Base-by-base conservation (phyloP, 805 yeast genomes). In the Zygotorulaspora danielsina region DNA sequence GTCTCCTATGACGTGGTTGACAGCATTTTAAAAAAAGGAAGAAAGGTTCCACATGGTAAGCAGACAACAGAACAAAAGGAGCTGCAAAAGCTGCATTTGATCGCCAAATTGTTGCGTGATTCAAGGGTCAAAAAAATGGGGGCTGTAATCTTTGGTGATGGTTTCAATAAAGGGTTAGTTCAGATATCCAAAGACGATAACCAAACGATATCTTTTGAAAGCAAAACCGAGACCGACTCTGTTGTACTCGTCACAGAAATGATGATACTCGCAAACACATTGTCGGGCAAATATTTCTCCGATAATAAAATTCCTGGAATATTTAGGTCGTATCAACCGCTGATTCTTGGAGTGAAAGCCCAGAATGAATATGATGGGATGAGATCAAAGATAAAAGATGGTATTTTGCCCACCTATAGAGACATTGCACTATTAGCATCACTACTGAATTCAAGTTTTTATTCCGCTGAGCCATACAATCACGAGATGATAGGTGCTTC, bases 181-280 rank as follows among this genome's bases (percentile, higher is more conserved):
- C 44, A 45, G 18, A 18, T 53, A 3, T 35, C 39, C 4, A n/a
- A n/a, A n/a, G 39, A 51, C 1, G 40, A 42, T 6, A 29, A 41
- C 8, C 22, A 36, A 6, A 39, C 42, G n/a, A 44, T 63, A 2
- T 29, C 39, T 2, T 54, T 62, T 30, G 50, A 48, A 15, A 53
- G 57, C 22, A 54, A 53, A 21, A 25, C 19, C n/a, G 55, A 55
- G 12, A 56, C 78, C 0, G 63, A 68, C 24, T 79, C 95, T 0
- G 78, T 76, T 27, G 53, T 68, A 2, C 66, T 90, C 18, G 97
- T 90, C 2, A 73, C 90, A 1, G 95, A 90, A 56, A 59, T 84
- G 34, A 90, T 90, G 98, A 73, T 89, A 17, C 63, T 76, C 32
- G 87, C 93, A 1, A 88, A 87, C 56, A 64, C 71, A n/a, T 62